phyloP scores from a whole-genome alignment of 1,284 basidiomycete species.

The Prillingera fragicola region DNA sequence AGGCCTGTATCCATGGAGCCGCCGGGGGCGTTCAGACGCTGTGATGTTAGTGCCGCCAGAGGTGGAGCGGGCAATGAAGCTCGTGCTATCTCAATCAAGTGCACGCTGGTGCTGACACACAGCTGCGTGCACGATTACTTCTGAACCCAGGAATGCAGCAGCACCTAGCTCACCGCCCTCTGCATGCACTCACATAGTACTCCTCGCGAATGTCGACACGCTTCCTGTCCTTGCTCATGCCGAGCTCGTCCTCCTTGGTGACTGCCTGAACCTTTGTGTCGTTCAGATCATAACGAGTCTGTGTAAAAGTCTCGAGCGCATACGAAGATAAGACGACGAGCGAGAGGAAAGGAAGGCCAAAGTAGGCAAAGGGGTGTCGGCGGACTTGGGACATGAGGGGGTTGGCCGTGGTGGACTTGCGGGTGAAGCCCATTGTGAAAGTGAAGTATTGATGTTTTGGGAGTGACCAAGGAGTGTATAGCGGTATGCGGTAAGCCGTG shows the following conservation, averaged over 20 bases:
- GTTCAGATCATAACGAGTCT: conserved; percentile 85
- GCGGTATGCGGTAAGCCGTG: too few relatives aligned
- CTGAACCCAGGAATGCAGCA: not conserved
- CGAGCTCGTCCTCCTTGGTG: conserved; percentile 74
- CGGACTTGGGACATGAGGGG: conserved; percentile 34
- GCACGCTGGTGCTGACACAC: not conserved
- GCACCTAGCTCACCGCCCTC: not conserved
- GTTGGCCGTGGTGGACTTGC: conserved; percentile 52
- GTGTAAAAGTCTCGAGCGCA: conserved; percentile 74
- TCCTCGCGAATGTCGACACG: conserved; percentile 91
- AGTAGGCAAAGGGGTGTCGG: conserved; percentile 53
- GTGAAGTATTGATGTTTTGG: not conserved
- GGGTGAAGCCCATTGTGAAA: conserved; percentile 52
- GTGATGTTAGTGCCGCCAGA: not conserved
- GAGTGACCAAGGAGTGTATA: too few relatives aligned
- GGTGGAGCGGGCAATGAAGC: not conserved
- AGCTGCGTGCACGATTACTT: not conserved
- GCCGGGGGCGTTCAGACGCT: conserved; percentile 26
- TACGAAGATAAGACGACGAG: conserved; percentile 85
- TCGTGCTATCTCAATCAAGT: not conserved
- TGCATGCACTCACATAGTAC: conserved; percentile 70
- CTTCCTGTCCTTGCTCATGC: conserved; percentile 70
- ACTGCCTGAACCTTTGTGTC: conserved; percentile 72
- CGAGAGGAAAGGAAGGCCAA: conserved; percentile 80
- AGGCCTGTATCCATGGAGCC: conserved; percentile 6